phyloP scores from a whole-genome alignment of 352 stramenopile genomes.

The Phytopythium litorale region DNA sequence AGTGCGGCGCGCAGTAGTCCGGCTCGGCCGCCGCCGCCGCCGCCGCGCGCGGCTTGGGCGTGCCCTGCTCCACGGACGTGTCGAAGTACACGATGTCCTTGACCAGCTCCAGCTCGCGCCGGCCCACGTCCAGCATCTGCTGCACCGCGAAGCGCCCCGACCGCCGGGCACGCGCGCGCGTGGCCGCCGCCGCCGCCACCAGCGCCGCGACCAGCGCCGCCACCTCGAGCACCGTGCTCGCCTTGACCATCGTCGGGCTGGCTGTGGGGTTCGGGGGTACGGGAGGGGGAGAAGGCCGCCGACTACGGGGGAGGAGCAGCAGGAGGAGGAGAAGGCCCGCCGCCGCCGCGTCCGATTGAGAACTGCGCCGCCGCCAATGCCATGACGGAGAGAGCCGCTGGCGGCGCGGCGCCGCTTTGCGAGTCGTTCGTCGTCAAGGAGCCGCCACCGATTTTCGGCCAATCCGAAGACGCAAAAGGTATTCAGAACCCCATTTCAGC shows the following conservation, averaged over 20 bases:
- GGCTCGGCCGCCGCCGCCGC: constrained; percentile 1
- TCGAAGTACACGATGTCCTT: constrained; percentile 87
- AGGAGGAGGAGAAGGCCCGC: no score
- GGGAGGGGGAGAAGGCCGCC: background rate
- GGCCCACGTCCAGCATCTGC: constrained; percentile 38
- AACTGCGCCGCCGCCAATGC: background rate
- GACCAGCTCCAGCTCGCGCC: constrained; percentile 72
- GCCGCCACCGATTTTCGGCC: constrained; percentile 1
- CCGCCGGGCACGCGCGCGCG: constrained; percentile 41
- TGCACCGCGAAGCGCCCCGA: constrained; percentile 36
- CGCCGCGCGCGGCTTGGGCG: constrained; percentile 3
- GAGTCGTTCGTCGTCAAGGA: constrained; percentile 1
- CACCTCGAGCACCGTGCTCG: constrained; percentile 33
- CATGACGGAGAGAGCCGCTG: background rate
- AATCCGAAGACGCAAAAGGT: background rate
- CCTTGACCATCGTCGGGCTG: constrained; percentile 34
- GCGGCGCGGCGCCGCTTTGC: background rate
- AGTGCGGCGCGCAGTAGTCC: constrained; percentile 14
- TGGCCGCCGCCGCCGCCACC: constrained; percentile 38
- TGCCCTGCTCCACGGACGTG: constrained; percentile 43
- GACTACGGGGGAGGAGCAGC: background rate
- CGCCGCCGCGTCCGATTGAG: constrained; percentile 1
- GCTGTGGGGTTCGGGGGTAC: background rate
- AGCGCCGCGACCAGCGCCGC: constrained; percentile 42
- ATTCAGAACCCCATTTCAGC: constrained; percentile 9